Conservation (phyloP, 805 yeast species). For the Isabelozyma rhagii region DNA sequence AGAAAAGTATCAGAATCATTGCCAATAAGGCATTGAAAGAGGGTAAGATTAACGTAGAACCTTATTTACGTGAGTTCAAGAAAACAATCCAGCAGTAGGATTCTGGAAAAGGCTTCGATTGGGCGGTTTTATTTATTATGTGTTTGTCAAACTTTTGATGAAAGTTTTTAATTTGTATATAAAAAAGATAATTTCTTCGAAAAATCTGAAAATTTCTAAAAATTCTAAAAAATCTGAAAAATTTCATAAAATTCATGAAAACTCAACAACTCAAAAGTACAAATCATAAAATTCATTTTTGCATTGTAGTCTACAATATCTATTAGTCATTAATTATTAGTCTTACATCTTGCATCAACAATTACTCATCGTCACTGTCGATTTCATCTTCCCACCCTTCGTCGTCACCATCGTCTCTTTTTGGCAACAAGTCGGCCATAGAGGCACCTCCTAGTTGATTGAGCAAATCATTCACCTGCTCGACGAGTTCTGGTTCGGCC, state of each 20-base stretch:
- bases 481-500: slow-evolving; percentile 56
- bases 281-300: too few species aligned
- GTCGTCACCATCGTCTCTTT: slow-evolving; percentile 26
- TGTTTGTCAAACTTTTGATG: too few species aligned
- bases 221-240: too few species aligned
- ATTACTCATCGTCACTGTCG: slow-evolving; percentile 28
- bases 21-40: slow-evolving; percentile 15
- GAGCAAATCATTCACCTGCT: slow-evolving; percentile 51
- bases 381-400: slow-evolving; percentile 56
- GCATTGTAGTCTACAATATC: background rate
- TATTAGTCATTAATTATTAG: background rate
- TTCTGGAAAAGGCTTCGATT: too few species aligned
- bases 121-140: too few species aligned
- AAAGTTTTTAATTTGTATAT: too few species aligned
- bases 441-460: slow-evolving; percentile 60
- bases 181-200: too few species aligned
- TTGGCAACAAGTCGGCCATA: slow-evolving; percentile 39
- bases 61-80: background rate
- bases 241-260: too few species aligned
- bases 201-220: too few species aligned
- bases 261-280: background rate
- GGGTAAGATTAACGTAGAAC: background rate
- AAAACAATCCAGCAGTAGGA: background rate
- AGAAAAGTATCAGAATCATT: slow-evolving; percentile 17
- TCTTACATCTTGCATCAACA: background rate